Evolutionary conservation across 78 protist genomes (phyloP).

Genomic region (Dictyostelium purpureum): DNA sequence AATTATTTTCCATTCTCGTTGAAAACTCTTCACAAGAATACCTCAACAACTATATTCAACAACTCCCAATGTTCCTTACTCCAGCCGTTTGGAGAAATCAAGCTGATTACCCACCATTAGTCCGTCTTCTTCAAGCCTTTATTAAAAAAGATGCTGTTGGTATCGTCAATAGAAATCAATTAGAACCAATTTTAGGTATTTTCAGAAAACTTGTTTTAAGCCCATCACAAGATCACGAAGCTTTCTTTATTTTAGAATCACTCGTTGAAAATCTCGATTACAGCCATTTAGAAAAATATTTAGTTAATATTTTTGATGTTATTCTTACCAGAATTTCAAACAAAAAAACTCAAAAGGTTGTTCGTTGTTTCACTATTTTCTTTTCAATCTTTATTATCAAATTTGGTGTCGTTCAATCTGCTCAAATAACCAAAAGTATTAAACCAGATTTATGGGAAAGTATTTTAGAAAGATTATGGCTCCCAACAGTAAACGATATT

Average conservation of each 20-base stretch:
- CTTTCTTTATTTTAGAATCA: conserved; percentile 59
- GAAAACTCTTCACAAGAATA: conserved; percentile 38
- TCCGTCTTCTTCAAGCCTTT: conserved; percentile 77
- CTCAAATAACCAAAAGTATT: not conserved
- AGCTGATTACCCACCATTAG: conserved; percentile 73
- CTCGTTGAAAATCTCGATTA: conserved; percentile 30
- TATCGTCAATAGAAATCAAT: not conserved
- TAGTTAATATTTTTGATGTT: not conserved
- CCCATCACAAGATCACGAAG: conserved; percentile 62
- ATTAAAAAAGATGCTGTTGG: conserved; percentile 26
- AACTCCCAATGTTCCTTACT: conserved; percentile 8
- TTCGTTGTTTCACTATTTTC: conserved; percentile 62
- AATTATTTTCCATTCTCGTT: conserved; percentile 72
- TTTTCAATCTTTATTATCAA: conserved; percentile 32
- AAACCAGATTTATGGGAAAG: conserved; percentile 16
- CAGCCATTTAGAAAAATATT: not conserved
- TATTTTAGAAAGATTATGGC: conserved; percentile 32
- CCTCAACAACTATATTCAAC: not conserved
- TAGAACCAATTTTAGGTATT: conserved; percentile 47
- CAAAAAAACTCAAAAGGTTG: conserved; percentile 60
- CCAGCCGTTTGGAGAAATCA: conserved; percentile 43
- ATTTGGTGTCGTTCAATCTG: not conserved
- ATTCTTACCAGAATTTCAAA: conserved; percentile 22
- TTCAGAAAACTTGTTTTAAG: not conserved
- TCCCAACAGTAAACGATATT: conserved; percentile 24